A percentile compares a stretch with the other conserved stretches of the same genome.
Evolutionary conservation across 345 rosid species (phyloP).

Genomic region (Salix purpurea): DNA sequence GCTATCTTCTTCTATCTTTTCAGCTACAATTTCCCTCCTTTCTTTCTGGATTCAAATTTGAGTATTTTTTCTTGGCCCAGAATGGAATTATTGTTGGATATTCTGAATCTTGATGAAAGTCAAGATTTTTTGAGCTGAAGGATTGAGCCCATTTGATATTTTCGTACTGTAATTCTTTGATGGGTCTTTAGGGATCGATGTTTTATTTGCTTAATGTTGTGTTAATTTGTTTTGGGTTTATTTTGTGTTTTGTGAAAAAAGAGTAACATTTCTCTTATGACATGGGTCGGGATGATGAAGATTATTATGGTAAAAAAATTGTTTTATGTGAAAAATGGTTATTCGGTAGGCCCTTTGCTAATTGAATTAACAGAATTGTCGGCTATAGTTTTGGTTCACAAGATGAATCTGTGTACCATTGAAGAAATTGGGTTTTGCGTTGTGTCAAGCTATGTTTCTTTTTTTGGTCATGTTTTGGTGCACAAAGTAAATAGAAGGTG

Average conservation of each 20-base stretch:
- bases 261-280: background rate
- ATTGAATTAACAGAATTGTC: background rate
- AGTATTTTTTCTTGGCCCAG: no score
- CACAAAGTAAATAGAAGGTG: background rate
- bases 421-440: background rate
- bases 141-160: background rate
- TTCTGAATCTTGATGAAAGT: background rate
- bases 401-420: no score
- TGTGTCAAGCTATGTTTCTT: background rate
- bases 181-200: background rate
- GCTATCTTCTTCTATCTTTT: background rate
- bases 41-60: no score
- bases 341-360: background rate
- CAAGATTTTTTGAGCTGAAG: background rate
- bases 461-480: background rate
- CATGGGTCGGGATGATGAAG: background rate
- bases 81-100: no score
- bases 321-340: background rate
- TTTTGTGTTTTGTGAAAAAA: background rate
- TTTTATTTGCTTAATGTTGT: background rate
- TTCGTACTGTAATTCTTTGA: background rate
- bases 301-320: background rate
- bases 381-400: background rate
- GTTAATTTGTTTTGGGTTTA: background rate
- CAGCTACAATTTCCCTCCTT: no score